Base-by-base conservation (phyloP, 2,329 filamentous ascomycete genomes). In the Chaetomium sp. region DNA sequence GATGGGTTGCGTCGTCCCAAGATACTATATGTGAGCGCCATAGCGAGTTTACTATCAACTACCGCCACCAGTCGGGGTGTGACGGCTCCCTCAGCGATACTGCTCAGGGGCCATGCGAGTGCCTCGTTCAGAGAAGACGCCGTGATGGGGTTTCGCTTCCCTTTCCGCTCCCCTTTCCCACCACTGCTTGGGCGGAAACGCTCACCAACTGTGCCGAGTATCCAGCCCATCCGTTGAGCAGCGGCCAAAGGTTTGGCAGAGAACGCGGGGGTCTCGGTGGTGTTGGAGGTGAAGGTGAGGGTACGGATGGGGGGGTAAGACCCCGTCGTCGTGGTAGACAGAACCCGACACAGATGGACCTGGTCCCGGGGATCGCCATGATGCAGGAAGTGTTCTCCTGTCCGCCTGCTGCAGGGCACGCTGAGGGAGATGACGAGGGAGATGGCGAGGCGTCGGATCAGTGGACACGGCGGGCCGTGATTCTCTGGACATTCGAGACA, bases 301-400 rank as follows among this genome's bases (percentile, higher is more conserved):
- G 73, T 64, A 35, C 59, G 6, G 56, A 62, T 38, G 53, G 59
- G 35, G 27, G 49, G n/a, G 50, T 38, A 32, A 44, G 37, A 14
- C 11, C 48, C 36, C 37, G 51, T 34, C 54, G 49, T 11, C 47
- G 56, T n/a, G 47, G n/a, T 19, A 53, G 64, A 44, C 64, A 65
- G 12, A 68, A 68, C 27, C 2, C 19, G 19, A 77, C 77, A 1
- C 77, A 78, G 60, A 79, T 79, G 64, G 79, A 84, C 44, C 73
- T 84, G 55, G 76, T 85, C 51, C 74, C 77, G 61, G 78, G 79
- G 67, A 81, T 85, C 46, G 80, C 80, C 66, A 86, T 86, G 82
- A 82, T 84, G 67, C 83, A 86, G 67, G 83, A 86, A 71, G 75
- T 86, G 38, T 84, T 79, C 76, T 85, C 80, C 3, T 70, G 73